Conservation (phyloP, 1,284 basidiomycete species). For the Ceratobasidium sp. region DNA sequence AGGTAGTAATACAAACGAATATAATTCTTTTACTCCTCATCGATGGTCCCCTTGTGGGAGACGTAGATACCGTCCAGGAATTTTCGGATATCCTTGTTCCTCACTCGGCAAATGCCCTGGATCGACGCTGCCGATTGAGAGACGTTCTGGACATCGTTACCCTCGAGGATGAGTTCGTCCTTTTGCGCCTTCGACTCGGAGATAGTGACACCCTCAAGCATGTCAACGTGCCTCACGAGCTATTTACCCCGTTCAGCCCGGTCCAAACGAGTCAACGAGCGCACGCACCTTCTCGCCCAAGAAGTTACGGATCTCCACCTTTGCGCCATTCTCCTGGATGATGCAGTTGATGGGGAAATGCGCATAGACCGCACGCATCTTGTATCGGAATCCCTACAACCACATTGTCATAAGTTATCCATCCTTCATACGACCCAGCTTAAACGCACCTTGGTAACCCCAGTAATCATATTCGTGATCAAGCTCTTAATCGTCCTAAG, state of each 20-base stretch:
- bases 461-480: constrained; percentile 98
- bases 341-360: constrained; percentile 99
- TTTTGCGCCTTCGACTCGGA: constrained; percentile 95
- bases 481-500: constrained; percentile 95
- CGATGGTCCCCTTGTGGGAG: constrained; percentile 70
- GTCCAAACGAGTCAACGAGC: constrained; percentile 12
- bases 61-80: constrained; percentile 78
- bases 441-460: constrained; percentile 86
- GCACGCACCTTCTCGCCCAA: constrained; percentile 87
- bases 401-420: neutral
- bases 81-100: constrained; percentile 99
- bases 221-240: constrained; percentile 92
- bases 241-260: constrained; percentile 55
- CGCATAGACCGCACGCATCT: constrained; percentile 99
- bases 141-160: constrained; percentile 95
- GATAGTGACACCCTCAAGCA: constrained; percentile 92
- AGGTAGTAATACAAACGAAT: constrained; percentile 40
- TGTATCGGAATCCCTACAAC: constrained; percentile 96
- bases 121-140: constrained; percentile 98
- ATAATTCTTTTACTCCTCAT: constrained; percentile 33
- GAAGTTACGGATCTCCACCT: constrained; percentile 98
- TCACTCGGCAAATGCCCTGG: constrained; percentile 93
- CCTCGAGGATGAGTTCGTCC: constrained; percentile 94
- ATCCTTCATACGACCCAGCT: neutral
- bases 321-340: constrained; percentile 82